Percentiles rank a stretch among this genome's conserved stretches.
phyloP scores from a whole-genome alignment of 148 eudicot species.

The Amaranthus palmeri region DNA sequence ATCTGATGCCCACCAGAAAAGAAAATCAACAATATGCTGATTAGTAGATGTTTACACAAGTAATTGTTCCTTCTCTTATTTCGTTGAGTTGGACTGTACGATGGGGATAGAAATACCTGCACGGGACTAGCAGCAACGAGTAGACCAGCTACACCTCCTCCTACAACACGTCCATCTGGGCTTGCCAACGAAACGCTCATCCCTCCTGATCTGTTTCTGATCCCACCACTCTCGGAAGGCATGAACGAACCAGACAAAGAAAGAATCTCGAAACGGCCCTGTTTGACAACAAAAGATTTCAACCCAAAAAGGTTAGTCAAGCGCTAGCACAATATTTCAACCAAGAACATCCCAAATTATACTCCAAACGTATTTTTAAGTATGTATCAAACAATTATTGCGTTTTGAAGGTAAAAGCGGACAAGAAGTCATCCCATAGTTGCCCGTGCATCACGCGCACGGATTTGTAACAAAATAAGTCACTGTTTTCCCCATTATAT shows the following conservation, averaged over 20 bases:
- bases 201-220: slow-evolving; percentile 84
- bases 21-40: neutral
- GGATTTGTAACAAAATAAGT: no score
- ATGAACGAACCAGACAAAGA: slow-evolving; percentile 91
- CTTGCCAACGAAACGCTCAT: slow-evolving; percentile 95
- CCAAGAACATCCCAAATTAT: no score
- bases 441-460: no score
- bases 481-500: no score
- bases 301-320: neutral
- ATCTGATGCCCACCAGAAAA: slow-evolving; percentile 40
- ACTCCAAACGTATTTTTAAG: no score
- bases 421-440: no score
- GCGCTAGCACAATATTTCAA: neutral
- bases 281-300: slow-evolving; percentile 14
- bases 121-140: slow-evolving; percentile 86
- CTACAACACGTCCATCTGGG: slow-evolving; percentile 96
- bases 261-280: slow-evolving; percentile 97
- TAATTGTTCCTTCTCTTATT: no score
- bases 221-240: slow-evolving; percentile 89
- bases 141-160: slow-evolving; percentile 94
- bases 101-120: slow-evolving; percentile 48
- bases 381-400: no score
- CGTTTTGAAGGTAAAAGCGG: no score
- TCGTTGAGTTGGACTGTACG: neutral
- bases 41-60: neutral